Conservation (phyloP, 106 monocot genomes). For the Dendrobium nobile region DNA sequence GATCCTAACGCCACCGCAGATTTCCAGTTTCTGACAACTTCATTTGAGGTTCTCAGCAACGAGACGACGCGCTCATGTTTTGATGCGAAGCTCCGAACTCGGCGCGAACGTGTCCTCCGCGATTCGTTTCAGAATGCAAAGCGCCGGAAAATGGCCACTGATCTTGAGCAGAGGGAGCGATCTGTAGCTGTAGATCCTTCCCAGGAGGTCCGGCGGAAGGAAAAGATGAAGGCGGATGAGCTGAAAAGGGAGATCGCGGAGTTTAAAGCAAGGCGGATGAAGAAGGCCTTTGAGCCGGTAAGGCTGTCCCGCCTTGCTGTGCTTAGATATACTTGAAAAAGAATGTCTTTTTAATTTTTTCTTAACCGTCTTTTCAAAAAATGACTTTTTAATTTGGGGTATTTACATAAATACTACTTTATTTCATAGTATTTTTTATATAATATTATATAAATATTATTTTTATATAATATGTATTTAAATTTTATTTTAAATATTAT, state of each 20-base stretch:
- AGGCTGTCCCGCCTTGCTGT: not conserved
- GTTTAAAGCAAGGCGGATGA: constrained; percentile 36
- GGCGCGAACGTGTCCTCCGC: constrained; percentile 37
- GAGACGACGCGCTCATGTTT: constrained; percentile 41
- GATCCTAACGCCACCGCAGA: constrained; percentile 89
- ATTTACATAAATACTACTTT: not conserved
- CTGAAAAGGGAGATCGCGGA: constrained; percentile 64
- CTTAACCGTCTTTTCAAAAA: not conserved
- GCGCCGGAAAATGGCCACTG: constrained; percentile 53
- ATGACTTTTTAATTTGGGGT: not conserved
- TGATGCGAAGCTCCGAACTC: constrained; percentile 58
- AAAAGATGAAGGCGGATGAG: constrained; percentile 49
- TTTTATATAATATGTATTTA: no score
- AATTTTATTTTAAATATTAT: no score
- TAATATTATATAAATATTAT: no score
- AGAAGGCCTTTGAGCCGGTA: constrained; percentile 32
- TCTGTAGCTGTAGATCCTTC: constrained; percentile 18
- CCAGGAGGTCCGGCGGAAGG: constrained; percentile 25
- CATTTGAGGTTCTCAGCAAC: constrained; percentile 73
- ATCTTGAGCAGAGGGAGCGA: constrained; percentile 81
- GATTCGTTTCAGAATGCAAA: constrained; percentile 40
- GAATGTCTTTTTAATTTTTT: not conserved
- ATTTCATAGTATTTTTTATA: no score
- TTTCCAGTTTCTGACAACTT: constrained; percentile 75
- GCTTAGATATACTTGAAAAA: not conserved